Evolutionary conservation across 78 protist species (phyloP).

Genomic region (Salpingoeca rosetta): DNA sequence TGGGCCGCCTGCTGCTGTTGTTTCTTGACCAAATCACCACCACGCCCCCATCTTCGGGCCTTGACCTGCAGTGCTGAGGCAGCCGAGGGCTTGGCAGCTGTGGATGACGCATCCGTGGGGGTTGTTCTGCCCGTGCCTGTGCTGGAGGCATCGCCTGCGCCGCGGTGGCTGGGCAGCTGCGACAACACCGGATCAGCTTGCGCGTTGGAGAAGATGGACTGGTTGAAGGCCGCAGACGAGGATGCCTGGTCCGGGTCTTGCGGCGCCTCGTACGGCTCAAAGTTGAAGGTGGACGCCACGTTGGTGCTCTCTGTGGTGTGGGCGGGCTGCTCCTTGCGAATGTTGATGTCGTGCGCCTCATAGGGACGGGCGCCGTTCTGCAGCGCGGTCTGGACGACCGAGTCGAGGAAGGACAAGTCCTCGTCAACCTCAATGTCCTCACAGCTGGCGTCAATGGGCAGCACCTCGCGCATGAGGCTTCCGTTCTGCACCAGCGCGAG

Average conservation of each 20-base stretch:
- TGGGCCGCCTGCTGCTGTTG: too few relatives aligned
- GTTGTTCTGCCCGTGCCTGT: neutral
- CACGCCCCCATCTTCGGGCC: too few relatives aligned
- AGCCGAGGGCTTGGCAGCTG: neutral
- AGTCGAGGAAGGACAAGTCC: constrained; percentile 40
- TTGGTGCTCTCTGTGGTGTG: neutral
- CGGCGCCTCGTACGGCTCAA: neutral
- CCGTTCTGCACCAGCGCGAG: neutral
- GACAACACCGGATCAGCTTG: too few relatives aligned
- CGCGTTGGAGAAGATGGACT: neutral
- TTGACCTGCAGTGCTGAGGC: too few relatives aligned
- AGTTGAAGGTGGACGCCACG: neutral
- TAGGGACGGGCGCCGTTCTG: neutral
- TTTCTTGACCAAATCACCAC: too few relatives aligned
- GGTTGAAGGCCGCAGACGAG: neutral
- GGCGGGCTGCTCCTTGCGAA: neutral
- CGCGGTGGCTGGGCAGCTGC: too few relatives aligned
- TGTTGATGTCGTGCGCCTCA: neutral
- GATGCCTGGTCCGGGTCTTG: neutral
- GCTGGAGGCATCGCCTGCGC: neutral
- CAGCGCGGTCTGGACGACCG: constrained; percentile 10
- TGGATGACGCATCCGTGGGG: neutral
- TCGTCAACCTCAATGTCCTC: constrained; percentile 60
- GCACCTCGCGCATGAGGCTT: constrained; percentile 13
- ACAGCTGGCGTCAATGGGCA: constrained; percentile 59